Base-by-base conservation (phyloP, 2,329 filamentous ascomycete genomes). In the Setomelanomma holmii region DNA sequence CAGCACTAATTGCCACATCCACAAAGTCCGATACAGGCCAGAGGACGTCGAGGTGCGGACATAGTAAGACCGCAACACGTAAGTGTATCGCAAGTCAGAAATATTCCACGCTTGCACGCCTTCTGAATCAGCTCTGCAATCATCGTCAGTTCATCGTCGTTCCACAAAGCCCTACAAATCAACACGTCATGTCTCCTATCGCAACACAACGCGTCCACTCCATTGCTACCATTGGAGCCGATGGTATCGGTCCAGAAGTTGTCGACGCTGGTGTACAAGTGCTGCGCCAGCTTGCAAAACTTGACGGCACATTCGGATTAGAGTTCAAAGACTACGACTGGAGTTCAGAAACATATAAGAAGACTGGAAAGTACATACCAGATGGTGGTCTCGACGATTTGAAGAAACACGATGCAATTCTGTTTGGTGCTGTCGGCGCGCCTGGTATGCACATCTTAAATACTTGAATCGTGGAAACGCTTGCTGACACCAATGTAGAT, bases 241-340 rank as follows among this genome's bases (percentile, higher is more conserved):
- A 90, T 64, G 87, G 87, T 47, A 89, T 90, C 54, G 87, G 88
- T 1, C 82, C 82, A 1, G 88, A 90, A 70, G 87, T 90, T 10
- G 84, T 88, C 70, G 76, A 80, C 24, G 85, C 85, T 1, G 86
- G 85, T 2, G 83, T 89, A 7, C 76, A 81, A 36, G 88, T 87
- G 0, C 73, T 90, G 44, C 79, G 85, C 55, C 79, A 80, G 12
- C 70, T 88, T 1, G 75, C 79, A 4, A 67, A 77, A 27, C 76
- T 80, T 1, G 74, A 86, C 1, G 78, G 82, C 34, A 80, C 81
- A 0, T 90, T 90, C 69, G 64, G 76, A 12, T 76, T 90, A 0
- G 74, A 84, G 10, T 89, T 89, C 64, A 80, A 79, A 36, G 76
- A 86, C 58, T 87, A 83, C 61, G 85, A 88, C 68, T 89, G 86